Percentiles rank a stretch among this genome's conserved stretches.
Evolutionary conservation across 2,329 filamentous ascomycete genomes (phyloP).

Genomic region (Didymella exigua): DNA sequence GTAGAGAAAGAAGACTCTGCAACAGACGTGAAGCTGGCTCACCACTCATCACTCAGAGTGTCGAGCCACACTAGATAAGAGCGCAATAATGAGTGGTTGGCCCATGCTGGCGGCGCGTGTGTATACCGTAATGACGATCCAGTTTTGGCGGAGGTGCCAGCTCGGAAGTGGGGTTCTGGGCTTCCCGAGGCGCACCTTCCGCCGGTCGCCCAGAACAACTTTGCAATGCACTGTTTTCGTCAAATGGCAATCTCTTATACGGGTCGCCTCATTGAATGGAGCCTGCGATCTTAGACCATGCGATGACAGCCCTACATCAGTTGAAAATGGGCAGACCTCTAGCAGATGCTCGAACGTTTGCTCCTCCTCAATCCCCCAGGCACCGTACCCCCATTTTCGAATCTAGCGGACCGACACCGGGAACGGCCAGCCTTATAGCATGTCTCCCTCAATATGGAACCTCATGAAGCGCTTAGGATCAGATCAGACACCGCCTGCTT

Average conservation of each 20-base stretch:
- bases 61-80: not conserved
- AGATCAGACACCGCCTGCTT: slow-evolving; percentile 19
- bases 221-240: slow-evolving; percentile 13
- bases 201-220: slow-evolving; percentile 23
- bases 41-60: not conserved
- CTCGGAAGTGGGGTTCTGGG: slow-evolving; percentile 28
- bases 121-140: not conserved
- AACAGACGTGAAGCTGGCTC: not conserved
- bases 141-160: not conserved
- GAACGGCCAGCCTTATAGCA: slow-evolving; percentile 31
- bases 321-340: slow-evolving; percentile 37
- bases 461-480: slow-evolving; percentile 43
- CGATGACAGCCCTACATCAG: slow-evolving; percentile 17
- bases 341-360: slow-evolving; percentile 26
- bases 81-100: not conserved
- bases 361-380: slow-evolving; percentile 20
- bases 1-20: not conserved
- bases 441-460: slow-evolving; percentile 41
- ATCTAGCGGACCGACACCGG: slow-evolving; percentile 22
- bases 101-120: slow-evolving; percentile 1
- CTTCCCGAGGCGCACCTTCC: slow-evolving; percentile 23
- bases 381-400: slow-evolving; percentile 42
- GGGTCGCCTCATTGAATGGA: slow-evolving; percentile 34
- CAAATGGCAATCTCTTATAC: slow-evolving; percentile 20
- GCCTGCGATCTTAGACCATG: slow-evolving; percentile 10